A percentile compares a stretch with the other conserved stretches of the same genome.
These are phyloP conservation scores for Lathyrus aphaca DNA, from an alignment of 306 rosid species.

Conservation along the genomic window DNA sequence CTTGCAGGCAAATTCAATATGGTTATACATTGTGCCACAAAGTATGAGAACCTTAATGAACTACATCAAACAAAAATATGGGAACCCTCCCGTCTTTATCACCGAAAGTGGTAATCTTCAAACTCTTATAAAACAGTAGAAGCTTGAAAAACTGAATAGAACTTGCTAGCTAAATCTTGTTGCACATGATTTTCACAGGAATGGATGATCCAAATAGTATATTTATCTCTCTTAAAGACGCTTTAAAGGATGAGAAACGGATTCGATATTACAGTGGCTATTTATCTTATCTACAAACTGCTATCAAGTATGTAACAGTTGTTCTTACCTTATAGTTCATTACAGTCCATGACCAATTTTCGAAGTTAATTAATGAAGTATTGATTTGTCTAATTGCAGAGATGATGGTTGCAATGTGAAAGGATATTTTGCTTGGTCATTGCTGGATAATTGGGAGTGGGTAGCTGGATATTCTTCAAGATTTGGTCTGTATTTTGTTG, in stretches of 20 bases:
- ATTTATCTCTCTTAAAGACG: slow-evolving; percentile 55
- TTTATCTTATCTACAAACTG: slow-evolving; percentile 58
- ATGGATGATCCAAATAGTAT: slow-evolving; percentile 85
- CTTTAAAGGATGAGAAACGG: slow-evolving; percentile 80
- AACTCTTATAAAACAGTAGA: background rate
- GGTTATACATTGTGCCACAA: slow-evolving; percentile 88
- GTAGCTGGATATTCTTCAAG: slow-evolving; percentile 75
- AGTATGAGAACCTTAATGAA: slow-evolving; percentile 88
- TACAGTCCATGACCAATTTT: background rate
- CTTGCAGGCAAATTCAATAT: slow-evolving; percentile 90
- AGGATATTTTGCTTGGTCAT: slow-evolving; percentile 94
- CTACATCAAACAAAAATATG: slow-evolving; percentile 77
- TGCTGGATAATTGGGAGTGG: slow-evolving; percentile 97
- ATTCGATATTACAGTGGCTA: slow-evolving; percentile 74
- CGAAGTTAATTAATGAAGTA: slow-evolving; percentile 8
- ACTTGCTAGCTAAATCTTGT: slow-evolving; percentile 31
- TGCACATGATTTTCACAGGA: slow-evolving; percentile 51
- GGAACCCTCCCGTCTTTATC: slow-evolving; percentile 75
- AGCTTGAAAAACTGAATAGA: background rate
- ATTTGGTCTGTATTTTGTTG: slow-evolving; percentile 85
- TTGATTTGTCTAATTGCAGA: slow-evolving; percentile 49
- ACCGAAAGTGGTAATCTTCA: slow-evolving; percentile 85
- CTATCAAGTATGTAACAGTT: slow-evolving; percentile 49
- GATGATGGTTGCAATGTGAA: slow-evolving; percentile 97
- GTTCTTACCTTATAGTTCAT: slow-evolving; percentile 8